Conservation (phyloP, 345 rosid species). For the Pelargonium nanum region DNA sequence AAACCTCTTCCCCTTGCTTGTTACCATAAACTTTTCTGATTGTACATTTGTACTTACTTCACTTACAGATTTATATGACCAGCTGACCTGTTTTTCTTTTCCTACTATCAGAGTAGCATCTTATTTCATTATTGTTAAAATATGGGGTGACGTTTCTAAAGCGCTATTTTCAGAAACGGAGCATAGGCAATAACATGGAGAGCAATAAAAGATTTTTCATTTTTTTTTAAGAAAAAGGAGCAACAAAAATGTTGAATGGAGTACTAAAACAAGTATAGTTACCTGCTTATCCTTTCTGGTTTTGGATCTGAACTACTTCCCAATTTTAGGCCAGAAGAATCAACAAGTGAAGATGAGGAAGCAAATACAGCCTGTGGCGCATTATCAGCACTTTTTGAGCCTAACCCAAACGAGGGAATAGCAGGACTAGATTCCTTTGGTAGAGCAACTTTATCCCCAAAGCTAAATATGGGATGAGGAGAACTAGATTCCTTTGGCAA, state of each 20-base stretch:
- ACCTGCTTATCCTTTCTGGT: constrained; percentile 37
- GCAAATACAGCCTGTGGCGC: constrained; percentile 10
- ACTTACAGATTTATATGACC: no score
- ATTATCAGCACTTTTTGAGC: constrained; percentile 16
- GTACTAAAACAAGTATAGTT: constrained; percentile 5
- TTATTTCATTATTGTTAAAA: no score
- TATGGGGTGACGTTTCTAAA: no score
- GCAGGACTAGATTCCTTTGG: constrained; percentile 25
- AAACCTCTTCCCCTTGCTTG: no score
- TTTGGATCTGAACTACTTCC: constrained; percentile 16
- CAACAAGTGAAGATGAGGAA: constrained; percentile 15
- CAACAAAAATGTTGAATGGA: background rate
- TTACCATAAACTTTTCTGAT: no score
- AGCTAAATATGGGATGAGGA: constrained; percentile 14
- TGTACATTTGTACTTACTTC: no score
- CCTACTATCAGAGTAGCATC: no score
- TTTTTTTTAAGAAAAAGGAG: background rate
- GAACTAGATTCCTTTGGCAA: constrained; percentile 15
- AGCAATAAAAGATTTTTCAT: no score
- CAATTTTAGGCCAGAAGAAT: constrained; percentile 13
- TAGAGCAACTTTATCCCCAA: constrained; percentile 21
- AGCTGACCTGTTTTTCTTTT: no score
- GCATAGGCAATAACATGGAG: no score
- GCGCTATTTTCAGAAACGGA: no score
- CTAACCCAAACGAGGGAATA: constrained; percentile 11